Evolutionary conservation across 2,329 filamentous ascomycete genomes (phyloP), one percentile per base, ranked within the genome.

Genomic region (Geosmithia morbida): DNA sequence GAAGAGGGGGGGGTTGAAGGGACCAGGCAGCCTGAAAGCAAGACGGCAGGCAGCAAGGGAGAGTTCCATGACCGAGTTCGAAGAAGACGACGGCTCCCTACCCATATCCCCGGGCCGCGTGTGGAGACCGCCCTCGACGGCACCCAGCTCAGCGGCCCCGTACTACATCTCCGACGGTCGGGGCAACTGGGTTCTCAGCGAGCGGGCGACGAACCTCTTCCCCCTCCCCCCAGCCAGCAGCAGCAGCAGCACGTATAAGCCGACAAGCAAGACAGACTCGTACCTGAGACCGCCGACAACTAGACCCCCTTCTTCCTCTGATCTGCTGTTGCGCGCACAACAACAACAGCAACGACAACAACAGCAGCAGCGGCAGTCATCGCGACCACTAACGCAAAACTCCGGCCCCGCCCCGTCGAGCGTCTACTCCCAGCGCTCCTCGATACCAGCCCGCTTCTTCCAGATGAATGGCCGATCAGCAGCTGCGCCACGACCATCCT

Each of bases 161-260:
- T 66, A 67, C 43, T 77, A 74, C 52, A 65, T 75, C 44, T 67
- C 72, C 33, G 72, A 77, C 54, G 69, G 65, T 55, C 64, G 65
- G 52, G 70, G 72, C 1, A 76, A 77, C 54, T 77, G 74, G 74
- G 64, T 73, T 16, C 61, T 75, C 43, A 46, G 30, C 11, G 17
- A 26, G 22, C 4, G 22, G 22, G 44, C 39, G 17, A 57, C 55
- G 18, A 58, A 59, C 51, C 53, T 58, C 30, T 39, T 29, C n/a
- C 19, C 45, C n/a, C 10, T 41, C 7, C 67, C 49, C 52, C 61
- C 5, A 59, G 7, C 30, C 43, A 18, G 26, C 43, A n/a, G 20
- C 22, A 7, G 22, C 30, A 17, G 29, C 43, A 17, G 14, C n/a
- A n/a, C n/a, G n/a, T n/a, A n/a, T n/a, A n/a, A n/a, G n/a, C n/a